Base-by-base conservation (phyloP, 2,329 filamentous ascomycete genomes). In the Beauveria scarabaeidicola region DNA sequence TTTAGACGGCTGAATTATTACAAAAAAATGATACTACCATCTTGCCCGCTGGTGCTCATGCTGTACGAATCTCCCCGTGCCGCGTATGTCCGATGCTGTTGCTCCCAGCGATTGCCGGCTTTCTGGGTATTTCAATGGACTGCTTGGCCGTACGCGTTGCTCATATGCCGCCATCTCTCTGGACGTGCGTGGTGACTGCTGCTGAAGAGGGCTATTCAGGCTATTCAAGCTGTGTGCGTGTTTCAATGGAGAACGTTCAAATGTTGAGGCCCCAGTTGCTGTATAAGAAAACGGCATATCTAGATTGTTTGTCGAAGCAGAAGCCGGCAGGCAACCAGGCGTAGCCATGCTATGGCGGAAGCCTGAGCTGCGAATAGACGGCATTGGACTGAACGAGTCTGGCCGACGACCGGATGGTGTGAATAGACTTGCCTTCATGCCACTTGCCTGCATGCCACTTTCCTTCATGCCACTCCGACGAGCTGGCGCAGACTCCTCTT, bases 191-290 rank as follows among this genome's bases (percentile, higher is more conserved):
- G 83, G 83, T 41, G 81, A 81, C 8, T 68, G 64, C 8, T 70
- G 68, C 25, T 73, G 72, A 6, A 46, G 23, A 10, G 68, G 73
- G 15, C 65, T 68, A 65, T 78, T 76, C 47, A 84, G 77, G 60
- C 89, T 72, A 73, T 83, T 73, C 76, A 90, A 66, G 78, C 84
- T 84, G 15, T 77, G 77, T 2, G 89, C 81, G 70, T 96, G 96
- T 67, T 91, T 88, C 13, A 97, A 73, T 0, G 93, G 93, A 11
- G 90, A 96, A 44, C 87, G 88, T 6, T 86, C 85, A 70, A 96
- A 90, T 6, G 82, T 87, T 71, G 86, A 91, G 1, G 95, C 81
- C 15, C 92, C 91, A 53, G 69, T 60, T 19, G 65, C 66, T 15
- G 69, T 61, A 25, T 64, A 64, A 17, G 64, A 43, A 27, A 43